phyloP scores from a whole-genome alignment of 2,329 filamentous ascomycete species.

The Zymoseptoria crescenta region DNA sequence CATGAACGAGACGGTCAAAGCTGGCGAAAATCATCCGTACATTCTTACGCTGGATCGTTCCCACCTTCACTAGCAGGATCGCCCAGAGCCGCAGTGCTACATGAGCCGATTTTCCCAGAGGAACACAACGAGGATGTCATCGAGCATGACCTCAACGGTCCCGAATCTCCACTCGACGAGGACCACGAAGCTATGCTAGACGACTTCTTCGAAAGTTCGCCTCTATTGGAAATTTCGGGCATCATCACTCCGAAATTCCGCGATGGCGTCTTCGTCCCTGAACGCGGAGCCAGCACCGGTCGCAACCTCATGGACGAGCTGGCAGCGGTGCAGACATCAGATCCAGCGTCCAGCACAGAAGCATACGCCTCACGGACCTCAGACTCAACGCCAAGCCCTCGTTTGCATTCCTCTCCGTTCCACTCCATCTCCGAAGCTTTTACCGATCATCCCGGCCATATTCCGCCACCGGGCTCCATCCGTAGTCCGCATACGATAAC shows the following conservation, averaged over 20 bases:
- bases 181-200: not conserved
- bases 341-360: not conserved
- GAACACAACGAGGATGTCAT: not conserved
- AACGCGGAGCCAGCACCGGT: slow-evolving; percentile 12
- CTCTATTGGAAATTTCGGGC: not conserved
- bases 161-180: not conserved
- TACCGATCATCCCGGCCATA: not conserved
- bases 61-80: not conserved
- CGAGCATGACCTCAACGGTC: not conserved
- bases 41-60: not conserved
- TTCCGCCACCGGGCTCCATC: not conserved
- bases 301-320: slow-evolving; percentile 31
- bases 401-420: not conserved
- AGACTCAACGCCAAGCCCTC: not conserved
- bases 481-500: not conserved
- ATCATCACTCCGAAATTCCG: slow-evolving; percentile 3
- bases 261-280: slow-evolving; percentile 9
- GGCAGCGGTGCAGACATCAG: slow-evolving; percentile 14
- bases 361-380: not conserved
- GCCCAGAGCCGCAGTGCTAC: not conserved
- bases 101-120: not conserved
- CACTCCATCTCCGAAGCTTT: not conserved
- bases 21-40: not conserved
- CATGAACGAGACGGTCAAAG: not conserved
- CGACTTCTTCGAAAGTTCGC: not conserved